Percentiles rank a stretch among this genome's conserved stretches.
Evolutionary conservation across 1,139 yeast species (phyloP).

Genomic region (Maudiozyma humilis): DNA sequence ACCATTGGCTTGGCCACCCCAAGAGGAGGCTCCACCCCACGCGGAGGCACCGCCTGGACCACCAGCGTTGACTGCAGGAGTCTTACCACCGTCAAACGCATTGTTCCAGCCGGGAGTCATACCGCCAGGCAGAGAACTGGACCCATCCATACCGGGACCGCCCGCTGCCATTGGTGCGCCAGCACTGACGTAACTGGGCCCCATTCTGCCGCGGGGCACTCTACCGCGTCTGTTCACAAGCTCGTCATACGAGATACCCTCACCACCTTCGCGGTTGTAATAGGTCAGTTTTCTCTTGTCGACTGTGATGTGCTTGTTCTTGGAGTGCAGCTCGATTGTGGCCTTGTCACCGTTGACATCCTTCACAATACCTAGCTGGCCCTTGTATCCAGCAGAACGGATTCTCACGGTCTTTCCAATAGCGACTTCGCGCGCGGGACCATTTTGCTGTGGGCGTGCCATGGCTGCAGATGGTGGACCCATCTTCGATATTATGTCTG

Average conservation of each 20-base stretch:
- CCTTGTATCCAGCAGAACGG: constrained; percentile 83
- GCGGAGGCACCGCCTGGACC: constrained; percentile 40
- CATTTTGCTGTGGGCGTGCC: constrained; percentile 29
- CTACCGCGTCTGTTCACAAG: constrained; percentile 40
- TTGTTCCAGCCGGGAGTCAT: constrained; percentile 47
- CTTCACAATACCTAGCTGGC: constrained; percentile 85
- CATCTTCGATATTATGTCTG: constrained; percentile 46
- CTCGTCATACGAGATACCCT: constrained; percentile 68
- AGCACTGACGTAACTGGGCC: constrained; percentile 32
- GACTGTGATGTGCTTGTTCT: constrained; percentile 79
- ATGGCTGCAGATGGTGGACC: constrained; percentile 49
- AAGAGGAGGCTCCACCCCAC: constrained; percentile 45
- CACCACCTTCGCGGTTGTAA: constrained; percentile 51
- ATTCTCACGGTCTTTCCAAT: constrained; percentile 79
- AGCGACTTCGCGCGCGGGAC: constrained; percentile 71
- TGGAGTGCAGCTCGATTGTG: constrained; percentile 87
- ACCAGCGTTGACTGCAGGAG: constrained; percentile 43
- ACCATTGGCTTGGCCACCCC: constrained; percentile 44
- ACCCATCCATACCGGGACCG: constrained; percentile 17
- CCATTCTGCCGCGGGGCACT: constrained; percentile 29
- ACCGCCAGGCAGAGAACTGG: constrained; percentile 37
- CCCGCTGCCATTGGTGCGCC: constrained; percentile 30
- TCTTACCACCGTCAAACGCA: constrained; percentile 38
- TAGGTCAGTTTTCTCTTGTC: constrained; percentile 71
- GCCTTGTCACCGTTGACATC: constrained; percentile 91